These are phyloP conservation scores for Clarireedia sp. DNA, from an alignment of 2,329 filamentous ascomycete species.

Conservation along the genomic window DNA sequence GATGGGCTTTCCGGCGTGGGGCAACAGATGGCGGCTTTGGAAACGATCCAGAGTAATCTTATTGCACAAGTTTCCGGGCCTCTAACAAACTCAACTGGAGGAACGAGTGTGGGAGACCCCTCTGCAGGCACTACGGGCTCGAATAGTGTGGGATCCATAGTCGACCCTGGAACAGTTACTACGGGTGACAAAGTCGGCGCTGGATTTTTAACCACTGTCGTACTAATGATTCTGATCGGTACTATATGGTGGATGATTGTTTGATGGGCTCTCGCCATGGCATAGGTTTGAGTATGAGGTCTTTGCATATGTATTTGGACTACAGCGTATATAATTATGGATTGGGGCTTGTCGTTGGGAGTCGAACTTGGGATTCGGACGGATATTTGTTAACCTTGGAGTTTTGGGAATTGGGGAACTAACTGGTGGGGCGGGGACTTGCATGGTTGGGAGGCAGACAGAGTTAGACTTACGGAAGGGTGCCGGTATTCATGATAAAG, in stretches of 20 bases:
- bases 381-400: too few relatives aligned
- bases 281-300: neutral
- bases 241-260: constrained; percentile 48
- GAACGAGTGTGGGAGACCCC: constrained; percentile 42
- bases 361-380: too few relatives aligned
- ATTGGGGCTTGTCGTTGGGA: neutral
- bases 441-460: too few relatives aligned
- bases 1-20: constrained; percentile 44
- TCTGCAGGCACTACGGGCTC: constrained; percentile 18
- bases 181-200: constrained; percentile 61
- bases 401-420: too few relatives aligned
- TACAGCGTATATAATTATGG: neutral
- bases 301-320: neutral
- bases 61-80: constrained; percentile 38
- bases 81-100: constrained; percentile 45
- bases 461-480: too few relatives aligned
- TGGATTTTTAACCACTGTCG: constrained; percentile 52
- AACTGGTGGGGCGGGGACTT: too few relatives aligned
- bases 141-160: neutral
- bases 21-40: constrained; percentile 61
- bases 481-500: too few relatives aligned
- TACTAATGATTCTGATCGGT: constrained; percentile 43
- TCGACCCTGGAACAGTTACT: constrained; percentile 20
- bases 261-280: neutral
- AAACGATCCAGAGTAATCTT: constrained; percentile 47